Base-by-base conservation (phyloP, 1,284 basidiomycete species). In the Naganishia sp. region DNA sequence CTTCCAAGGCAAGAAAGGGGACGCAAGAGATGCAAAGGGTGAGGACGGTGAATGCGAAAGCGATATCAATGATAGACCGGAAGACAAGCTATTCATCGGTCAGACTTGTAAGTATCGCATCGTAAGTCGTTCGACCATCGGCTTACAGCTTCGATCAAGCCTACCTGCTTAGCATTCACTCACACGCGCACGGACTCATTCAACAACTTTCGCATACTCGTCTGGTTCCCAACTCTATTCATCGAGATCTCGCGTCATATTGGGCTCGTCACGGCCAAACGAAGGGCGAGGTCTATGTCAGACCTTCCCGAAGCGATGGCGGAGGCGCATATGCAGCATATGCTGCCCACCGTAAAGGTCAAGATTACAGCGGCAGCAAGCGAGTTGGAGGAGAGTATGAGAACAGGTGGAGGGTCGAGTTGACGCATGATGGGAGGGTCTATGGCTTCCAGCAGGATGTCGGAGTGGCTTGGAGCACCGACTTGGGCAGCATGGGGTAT, bases 241-340 rank as follows among this genome's bases (percentile, higher is more conserved):
- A 80, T 63, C 72, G 73, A n/a, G 72, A 77, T 31, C 63, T 80
- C 15, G 78, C 77, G 15, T 73, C 76, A 13, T 75, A 72, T 59
- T 80, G 79, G 79, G 68, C 73, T 4, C 73, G 74, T 48, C 69
- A 68, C n/a, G 75, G 75, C 23, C 21, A 57, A 59, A 50, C 67
- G 59, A 21, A 67, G 68, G 64, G 74, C 59, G 72, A 71, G 64
- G 72, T 70, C 10, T 64, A 64, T 49, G 57, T 66, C 16, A 44
- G 60, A n/a, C 65, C 65, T 18, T 48, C 54, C 16, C 56, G 67
- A 6, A 56, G 61, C 18, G 52, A 55, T n/a, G 48, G 57, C 2
- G 52, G 64, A 55, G 59, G 54, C 15, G 33, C 49, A 23, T 59
- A 61, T 55, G 52, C 64, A 11, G 57, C 54, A 36, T 61, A 63